Evolutionary conservation across 2,329 filamentous ascomycete species (phyloP).

Genomic region (Sordariomycetes sp.): DNA sequence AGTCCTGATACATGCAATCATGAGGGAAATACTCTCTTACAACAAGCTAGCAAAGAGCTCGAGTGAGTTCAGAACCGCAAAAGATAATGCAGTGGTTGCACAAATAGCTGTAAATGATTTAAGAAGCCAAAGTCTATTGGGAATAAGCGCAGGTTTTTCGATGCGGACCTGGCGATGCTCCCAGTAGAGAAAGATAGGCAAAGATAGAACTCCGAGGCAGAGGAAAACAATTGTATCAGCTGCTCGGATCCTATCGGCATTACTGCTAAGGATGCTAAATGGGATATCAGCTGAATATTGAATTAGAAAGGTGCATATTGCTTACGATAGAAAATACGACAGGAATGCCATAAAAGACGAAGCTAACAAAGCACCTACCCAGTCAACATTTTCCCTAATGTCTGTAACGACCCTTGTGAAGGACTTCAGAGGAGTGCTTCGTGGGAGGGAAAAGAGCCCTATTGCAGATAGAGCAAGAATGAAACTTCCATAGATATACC

Average conservation of each 20-base stretch:
- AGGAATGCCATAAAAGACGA: slow-evolving; percentile 36
- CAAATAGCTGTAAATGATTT: slow-evolving; percentile 46
- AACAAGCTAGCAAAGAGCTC: slow-evolving; percentile 40
- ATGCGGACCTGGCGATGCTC: slow-evolving; percentile 35
- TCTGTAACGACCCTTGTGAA: slow-evolving; percentile 11
- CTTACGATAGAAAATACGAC: slow-evolving; percentile 45
- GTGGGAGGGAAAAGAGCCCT: slow-evolving; percentile 25
- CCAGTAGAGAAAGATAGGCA: slow-evolving; percentile 45
- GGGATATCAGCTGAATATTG: no score
- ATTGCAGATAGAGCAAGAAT: slow-evolving; percentile 23
- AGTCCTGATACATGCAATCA: no score
- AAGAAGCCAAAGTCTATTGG: slow-evolving; percentile 54
- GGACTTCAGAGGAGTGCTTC: slow-evolving; percentile 1
- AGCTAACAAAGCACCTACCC: slow-evolving; percentile 39
- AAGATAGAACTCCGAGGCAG: slow-evolving; percentile 25
- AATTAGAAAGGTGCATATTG: no score
- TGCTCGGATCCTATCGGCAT: slow-evolving; percentile 28
- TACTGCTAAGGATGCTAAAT: slow-evolving; percentile 26
- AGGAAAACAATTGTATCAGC: slow-evolving; percentile 35
- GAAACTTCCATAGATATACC: slow-evolving; percentile 28
- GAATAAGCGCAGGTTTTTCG: slow-evolving; percentile 45
- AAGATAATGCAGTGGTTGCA: slow-evolving; percentile 34
- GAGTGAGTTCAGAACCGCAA: slow-evolving; percentile 33
- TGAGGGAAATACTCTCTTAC: no score
- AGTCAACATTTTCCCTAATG: slow-evolving; percentile 36